Evolutionary conservation across 306 rosid genomes (phyloP).

Genomic region (Casuarina glauca): DNA sequence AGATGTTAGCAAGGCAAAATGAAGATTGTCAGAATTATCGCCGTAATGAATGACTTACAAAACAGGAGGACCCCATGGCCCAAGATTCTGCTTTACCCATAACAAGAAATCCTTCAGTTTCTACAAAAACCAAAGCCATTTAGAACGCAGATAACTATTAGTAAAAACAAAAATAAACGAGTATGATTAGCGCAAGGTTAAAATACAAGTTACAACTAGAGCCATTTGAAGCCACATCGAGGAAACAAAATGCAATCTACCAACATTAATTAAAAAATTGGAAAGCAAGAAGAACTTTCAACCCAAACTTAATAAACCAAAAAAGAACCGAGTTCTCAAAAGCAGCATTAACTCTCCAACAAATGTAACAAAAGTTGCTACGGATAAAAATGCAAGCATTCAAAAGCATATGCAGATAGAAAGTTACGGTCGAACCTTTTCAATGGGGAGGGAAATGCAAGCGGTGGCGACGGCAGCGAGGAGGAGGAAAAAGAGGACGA

Average conservation of each 20-base stretch:
- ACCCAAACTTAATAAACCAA: not conserved
- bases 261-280: too few relatives aligned
- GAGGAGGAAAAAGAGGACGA: constrained; percentile 34
- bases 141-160: not conserved
- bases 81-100: constrained; percentile 79
- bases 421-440: constrained; percentile 33
- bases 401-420: not conserved
- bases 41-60: constrained; percentile 49
- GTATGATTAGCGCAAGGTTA: not conserved
- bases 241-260: not conserved
- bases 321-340: not conserved
- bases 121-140: constrained; percentile 41
- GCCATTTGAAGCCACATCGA: not conserved
- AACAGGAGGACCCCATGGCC: constrained; percentile 84
- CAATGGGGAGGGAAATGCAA: constrained; percentile 45
- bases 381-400: not conserved
- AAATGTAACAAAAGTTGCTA: not conserved
- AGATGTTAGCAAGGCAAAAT: not conserved
- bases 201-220: not conserved
- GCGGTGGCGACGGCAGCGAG: constrained; percentile 47
- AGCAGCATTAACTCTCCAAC: not conserved
- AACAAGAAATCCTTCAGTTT: constrained; percentile 67
- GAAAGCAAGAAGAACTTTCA: not conserved
- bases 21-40: not conserved
- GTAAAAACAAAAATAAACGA: not conserved